These are phyloP conservation scores for Hysterangium stoloniferum DNA, from an alignment of 768 basidiomycete genomes.

Conservation along the genomic window DNA sequence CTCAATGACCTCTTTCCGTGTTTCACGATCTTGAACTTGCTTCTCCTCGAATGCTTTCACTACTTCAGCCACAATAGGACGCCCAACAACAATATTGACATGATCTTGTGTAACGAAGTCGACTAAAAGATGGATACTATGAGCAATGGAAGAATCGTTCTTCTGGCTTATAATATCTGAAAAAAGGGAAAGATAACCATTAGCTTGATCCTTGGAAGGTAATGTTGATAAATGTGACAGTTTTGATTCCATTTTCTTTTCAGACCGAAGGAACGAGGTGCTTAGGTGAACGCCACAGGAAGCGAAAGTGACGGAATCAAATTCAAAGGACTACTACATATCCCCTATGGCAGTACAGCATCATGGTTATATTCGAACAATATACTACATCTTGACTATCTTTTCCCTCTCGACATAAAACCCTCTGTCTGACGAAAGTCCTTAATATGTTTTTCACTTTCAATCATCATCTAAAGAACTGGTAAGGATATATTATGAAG, in stretches of 20 bases:
- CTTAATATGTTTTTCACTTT: conserved; percentile 59
- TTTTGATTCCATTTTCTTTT: conserved; percentile 49
- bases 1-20: conserved; percentile 67
- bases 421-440: conserved; percentile 74
- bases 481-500: neutral
- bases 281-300: neutral
- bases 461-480: conserved; percentile 58
- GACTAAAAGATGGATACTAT: conserved; percentile 64
- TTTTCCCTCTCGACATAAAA: conserved; percentile 22
- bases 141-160: conserved; percentile 35
- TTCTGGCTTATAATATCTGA: conserved; percentile 52
- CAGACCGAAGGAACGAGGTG: neutral
- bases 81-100: conserved; percentile 78
- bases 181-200: conserved; percentile 64
- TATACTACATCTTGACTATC: conserved; percentile 11
- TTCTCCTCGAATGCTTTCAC: conserved; percentile 60
- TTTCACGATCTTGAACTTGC: conserved; percentile 42
- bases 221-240: conserved; percentile 55
- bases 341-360: no score
- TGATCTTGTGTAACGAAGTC: conserved; percentile 78
- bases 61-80: conserved; percentile 81
- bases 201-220: conserved; percentile 78
- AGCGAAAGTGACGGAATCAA: neutral
- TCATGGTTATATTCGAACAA: neutral
- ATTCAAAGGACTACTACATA: neutral